phyloP scores from a whole-genome alignment of 2,329 filamentous ascomycete species.

The Penicillium psychrosexuale region DNA sequence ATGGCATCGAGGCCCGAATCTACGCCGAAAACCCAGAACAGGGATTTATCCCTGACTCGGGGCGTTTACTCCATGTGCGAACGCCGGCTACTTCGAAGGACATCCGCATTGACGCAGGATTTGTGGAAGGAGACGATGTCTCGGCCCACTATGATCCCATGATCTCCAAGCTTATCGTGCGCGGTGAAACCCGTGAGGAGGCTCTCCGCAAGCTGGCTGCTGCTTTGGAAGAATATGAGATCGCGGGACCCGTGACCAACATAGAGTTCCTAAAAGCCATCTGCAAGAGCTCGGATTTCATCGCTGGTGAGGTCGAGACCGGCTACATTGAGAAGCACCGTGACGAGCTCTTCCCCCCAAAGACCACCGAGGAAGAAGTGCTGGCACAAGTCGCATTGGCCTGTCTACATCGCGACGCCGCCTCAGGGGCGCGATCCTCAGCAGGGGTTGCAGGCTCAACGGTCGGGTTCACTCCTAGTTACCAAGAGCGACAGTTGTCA shows the following conservation, averaged over 20 bases:
- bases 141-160: slow-evolving; percentile 97
- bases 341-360: slow-evolving; percentile 69
- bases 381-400: slow-evolving; percentile 85
- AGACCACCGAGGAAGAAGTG: slow-evolving; percentile 64
- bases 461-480: slow-evolving; percentile 60
- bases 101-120: slow-evolving; percentile 89
- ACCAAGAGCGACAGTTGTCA: slow-evolving; percentile 62
- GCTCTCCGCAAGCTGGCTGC: slow-evolving; percentile 78
- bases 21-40: slow-evolving; percentile 92
- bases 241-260: slow-evolving; percentile 90
- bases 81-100: slow-evolving; percentile 68
- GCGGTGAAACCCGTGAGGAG: slow-evolving; percentile 71
- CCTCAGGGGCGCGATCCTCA: slow-evolving; percentile 25
- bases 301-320: slow-evolving; percentile 86
- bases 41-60: slow-evolving; percentile 92
- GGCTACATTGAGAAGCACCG: slow-evolving; percentile 92
- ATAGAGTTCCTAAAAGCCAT: slow-evolving; percentile 93
- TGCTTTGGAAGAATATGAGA: slow-evolving; percentile 83
- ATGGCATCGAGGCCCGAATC: slow-evolving; percentile 92
- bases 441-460: slow-evolving; percentile 32
- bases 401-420: slow-evolving; percentile 54
- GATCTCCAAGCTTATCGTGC: slow-evolving; percentile 96
- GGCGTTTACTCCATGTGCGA: slow-evolving; percentile 75
- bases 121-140: slow-evolving; percentile 85
- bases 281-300: slow-evolving; percentile 76